These are phyloP conservation scores for Pisolithus microcarpus DNA, from an alignment of 768 basidiomycete species.

Conservation along the genomic window DNA sequence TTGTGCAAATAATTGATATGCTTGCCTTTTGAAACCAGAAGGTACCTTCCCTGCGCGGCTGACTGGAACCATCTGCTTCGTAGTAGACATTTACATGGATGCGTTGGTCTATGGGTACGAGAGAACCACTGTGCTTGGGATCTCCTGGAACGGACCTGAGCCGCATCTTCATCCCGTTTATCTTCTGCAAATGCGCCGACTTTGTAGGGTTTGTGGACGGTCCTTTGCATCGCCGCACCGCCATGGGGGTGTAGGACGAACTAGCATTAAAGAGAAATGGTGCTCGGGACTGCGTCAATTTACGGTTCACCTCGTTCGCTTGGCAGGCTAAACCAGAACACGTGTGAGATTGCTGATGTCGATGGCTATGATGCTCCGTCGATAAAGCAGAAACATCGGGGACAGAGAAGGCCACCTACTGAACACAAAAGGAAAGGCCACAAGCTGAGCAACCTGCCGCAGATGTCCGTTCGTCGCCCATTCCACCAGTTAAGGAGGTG, in stretches of 20 bases:
- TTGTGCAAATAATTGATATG: not conserved
- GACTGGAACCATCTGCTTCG: conserved; percentile 10
- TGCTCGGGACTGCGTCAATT: conserved; percentile 44
- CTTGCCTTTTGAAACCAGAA: conserved; percentile 72
- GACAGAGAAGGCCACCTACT: conserved; percentile 33
- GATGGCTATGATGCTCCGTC: conserved; percentile 42
- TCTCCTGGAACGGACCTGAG: conserved; percentile 62
- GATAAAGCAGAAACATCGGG: conserved; percentile 4
- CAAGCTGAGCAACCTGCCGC: conserved; percentile 11
- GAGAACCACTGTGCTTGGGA: conserved; percentile 43
- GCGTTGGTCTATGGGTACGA: conserved; percentile 47
- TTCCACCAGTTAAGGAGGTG: conserved; percentile 29
- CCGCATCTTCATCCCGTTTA: conserved; percentile 70
- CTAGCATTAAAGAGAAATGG: conserved; percentile 43
- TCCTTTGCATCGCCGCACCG: conserved; percentile 22
- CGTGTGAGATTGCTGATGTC: conserved; percentile 54
- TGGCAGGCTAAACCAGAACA: conserved; percentile 32
- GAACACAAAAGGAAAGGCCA: conserved; percentile 51
- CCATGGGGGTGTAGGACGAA: conserved; percentile 33
- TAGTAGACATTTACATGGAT: conserved; percentile 45
- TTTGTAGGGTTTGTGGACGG: conserved; percentile 44
- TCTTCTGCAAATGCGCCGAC: conserved; percentile 44
- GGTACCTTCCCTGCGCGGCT: conserved; percentile 32
- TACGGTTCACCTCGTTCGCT: conserved; percentile 9
- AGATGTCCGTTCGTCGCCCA: conserved; percentile 2